phyloP scores from a whole-genome alignment of 345 rosid genomes.

The Eucalyptus grandis region DNA sequence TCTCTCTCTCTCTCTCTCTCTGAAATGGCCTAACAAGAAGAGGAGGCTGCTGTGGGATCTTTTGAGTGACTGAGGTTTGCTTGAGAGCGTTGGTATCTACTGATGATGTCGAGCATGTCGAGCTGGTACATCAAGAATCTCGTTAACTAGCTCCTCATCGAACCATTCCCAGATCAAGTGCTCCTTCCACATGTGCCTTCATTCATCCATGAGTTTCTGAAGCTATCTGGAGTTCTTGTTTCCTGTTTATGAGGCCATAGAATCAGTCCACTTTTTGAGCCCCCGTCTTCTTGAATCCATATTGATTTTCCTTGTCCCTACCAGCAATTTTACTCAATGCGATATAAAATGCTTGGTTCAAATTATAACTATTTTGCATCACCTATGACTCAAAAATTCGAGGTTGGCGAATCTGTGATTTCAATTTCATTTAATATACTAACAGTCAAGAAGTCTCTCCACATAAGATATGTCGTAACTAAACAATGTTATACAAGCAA shows the following conservation, averaged over 20 bases:
- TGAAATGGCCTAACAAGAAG: neutral
- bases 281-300: neutral
- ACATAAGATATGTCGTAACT: neutral
- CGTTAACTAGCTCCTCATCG: neutral
- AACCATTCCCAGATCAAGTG: neutral
- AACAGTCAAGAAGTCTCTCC: neutral
- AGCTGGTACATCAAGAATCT: neutral
- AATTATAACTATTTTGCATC: rapidly evolving
- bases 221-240: neutral
- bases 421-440: neutral
- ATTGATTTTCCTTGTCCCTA: neutral
- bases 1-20: no score
- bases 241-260: neutral
- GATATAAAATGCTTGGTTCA: rapidly evolving
- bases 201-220: neutral
- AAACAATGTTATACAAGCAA: rapidly evolving
- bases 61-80: neutral
- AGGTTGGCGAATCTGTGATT: rapidly evolving
- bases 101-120: neutral
- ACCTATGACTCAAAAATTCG: rapidly evolving
- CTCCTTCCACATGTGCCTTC: neutral
- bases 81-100: neutral
- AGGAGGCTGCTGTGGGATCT: neutral
- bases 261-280: neutral
- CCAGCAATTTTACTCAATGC: neutral